Evolutionary conservation across 805 yeast species (phyloP), one percentile per base, ranked within the genome.

Genomic region (Metschnikowia lachancei): DNA sequence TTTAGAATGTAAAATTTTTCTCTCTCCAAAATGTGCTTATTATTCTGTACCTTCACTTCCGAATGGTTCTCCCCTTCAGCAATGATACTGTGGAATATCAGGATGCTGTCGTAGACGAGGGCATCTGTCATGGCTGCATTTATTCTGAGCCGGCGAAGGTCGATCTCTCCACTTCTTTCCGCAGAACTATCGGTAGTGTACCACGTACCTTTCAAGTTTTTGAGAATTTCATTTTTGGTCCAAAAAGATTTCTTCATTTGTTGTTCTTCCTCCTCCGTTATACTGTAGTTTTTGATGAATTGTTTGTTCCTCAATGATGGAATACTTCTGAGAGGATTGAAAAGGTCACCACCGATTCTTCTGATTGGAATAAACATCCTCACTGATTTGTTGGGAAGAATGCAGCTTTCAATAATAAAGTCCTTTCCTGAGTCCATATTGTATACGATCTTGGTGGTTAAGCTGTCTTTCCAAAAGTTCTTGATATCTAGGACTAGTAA

Each of bases 261-360:
- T 36, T 56, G 56, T 30, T 77, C 83, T 49, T 86, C 88, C 9
- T 78, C 81, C 39, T 72, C 77, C 0, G 79, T 70, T 5, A 78
- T 68, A 49, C 68, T 77, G 49, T 72, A 68, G 56, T 80, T 84
- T 29, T 80, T 74, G 16, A 87, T 74, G 59, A 81, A 86, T 65
- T 90, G 96, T 51, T 80, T 81, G 30, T 81, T 76, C 18, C 85
- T 64, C 30, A 88, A 65, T 29, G 86, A 82, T 17, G 97, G 97
- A 22, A 91, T 82, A 0, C 80, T 75, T 35, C 64, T 62, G 5
- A 66, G 60, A n/a, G 80, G 59, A 14, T 74, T 70, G 16, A 71
- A 74, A 8, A 66, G 69, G 6, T 68, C 60, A 13, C 75, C 54
- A 3, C 70, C 66, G 20, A 81, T 66, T 58, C 90, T 72, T 49